Base-by-base conservation (phyloP, 768 basidiomycete genomes). In the Phallus indusiatus region DNA sequence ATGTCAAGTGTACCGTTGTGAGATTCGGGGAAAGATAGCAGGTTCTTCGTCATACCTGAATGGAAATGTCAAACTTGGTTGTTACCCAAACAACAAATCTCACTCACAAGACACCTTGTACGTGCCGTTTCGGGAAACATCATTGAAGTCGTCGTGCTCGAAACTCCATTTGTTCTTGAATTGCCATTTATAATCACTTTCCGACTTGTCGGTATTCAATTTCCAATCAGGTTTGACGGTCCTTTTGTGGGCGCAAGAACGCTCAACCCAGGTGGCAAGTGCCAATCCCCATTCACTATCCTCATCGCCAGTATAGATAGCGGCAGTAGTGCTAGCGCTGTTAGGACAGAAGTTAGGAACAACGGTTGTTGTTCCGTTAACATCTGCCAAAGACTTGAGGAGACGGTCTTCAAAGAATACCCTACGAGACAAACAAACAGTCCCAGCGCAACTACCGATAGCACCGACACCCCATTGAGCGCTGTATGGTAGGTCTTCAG, bases 311-410 rank as follows among this genome's bases (percentile, higher is more conserved):
- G 42, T 10, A 42, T 5, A 42, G 42, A 42, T 42, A n/a, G 42
- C 42, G 4, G 42, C 42, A 2, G 42, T 4, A 14, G 12, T n/a
- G 9, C n/a, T 10, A 42, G 12, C n/a, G 12, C 42, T 42, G 12
- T 10, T 42, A 12, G 42, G 42, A n/a, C 42, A 42, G 47, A 66
- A 67, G 47, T 60, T 52, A 22, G 69, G 63, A 11, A 70, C 63
- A 24, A 71, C 58, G 24, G 70, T 71, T 2, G 68, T 71, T 34
- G 56, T 56, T 9, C 61, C 62, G 55, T 71, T 71, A 59, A 71
- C 60, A 16, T 51, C 54, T 11, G 61, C 28, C 22, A 71, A 65
- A 18, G 66, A 60, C n/a, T 54, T 47, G 47, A 69, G 62, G 11
- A 71, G 62, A 46, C 64, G 63, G 42, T 63, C 60, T 34, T 70